Base-by-base conservation (phyloP, 2,329 filamentous ascomycete species). In the Aplosporella prunicola region DNA sequence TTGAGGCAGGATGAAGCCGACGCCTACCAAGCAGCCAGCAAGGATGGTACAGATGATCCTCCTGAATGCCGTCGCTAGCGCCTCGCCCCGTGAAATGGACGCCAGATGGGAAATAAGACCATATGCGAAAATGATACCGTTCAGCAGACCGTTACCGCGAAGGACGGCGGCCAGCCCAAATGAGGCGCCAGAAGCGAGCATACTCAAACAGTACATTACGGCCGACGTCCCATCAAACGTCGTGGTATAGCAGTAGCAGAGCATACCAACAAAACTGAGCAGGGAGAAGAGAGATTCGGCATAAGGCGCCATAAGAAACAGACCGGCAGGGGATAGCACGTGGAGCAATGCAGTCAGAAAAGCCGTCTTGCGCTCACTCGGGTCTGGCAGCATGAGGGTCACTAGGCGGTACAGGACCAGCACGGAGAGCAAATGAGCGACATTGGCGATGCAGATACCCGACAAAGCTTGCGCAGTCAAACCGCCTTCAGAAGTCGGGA, bases 271-370 rank as follows among this genome's bases (percentile, higher is more conserved):
- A 50, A 95, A 84, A 26, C 82, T 82, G 22, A 94, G 65, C 15
- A 83, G 67, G 0, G 89, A 78, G 58, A 87, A 95, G 0, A 80
- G 58, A 45, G 82, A 77, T 63, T 98, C 91, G 8, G 77, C 72
- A 57, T 91, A 93, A 0, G 89, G 86, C 0, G 88, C 81, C 0
- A 82, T 88, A 13, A 98, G 72, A 55, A 98, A 96, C 2, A 95
- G 62, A 1, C 89, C 89, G 0, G 83, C 91, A 0, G 91, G 89
- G 0, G 84, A 91, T 32, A 96, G 53, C 39, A 93, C 72, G 57
- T 96, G 86, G 32, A 96, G 65, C 11, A 73, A 63, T 3, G 85
- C 76, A 7, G 85, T 71, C 15, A 82, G 55, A 43, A 89, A 78
- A 2, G 84, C 72, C 26, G 81, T 57, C n/a, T 56, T 66, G 45